Conservation (phyloP, 306 rosid species). For the Fragaria vesca region DNA sequence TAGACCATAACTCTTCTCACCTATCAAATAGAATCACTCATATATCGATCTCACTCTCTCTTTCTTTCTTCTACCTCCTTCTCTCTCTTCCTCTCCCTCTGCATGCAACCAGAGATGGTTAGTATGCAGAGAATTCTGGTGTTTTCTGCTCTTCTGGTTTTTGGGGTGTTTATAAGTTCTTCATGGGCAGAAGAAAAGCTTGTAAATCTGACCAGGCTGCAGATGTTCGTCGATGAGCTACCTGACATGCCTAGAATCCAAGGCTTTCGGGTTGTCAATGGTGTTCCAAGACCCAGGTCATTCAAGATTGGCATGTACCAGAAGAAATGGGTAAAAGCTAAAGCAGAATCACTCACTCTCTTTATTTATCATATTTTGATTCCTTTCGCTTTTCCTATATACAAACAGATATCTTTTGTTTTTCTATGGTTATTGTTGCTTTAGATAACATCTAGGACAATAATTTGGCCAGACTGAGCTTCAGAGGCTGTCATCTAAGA, state of each 20-base stretch:
- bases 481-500: neutral
- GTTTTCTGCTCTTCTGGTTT: neutral
- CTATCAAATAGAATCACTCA: neutral
- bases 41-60: neutral
- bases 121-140: neutral
- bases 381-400: neutral
- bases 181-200: slow-evolving; percentile 38
- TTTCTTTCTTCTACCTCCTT: neutral
- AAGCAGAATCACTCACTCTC: neutral
- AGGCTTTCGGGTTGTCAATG: slow-evolving; percentile 37
- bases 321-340: slow-evolving; percentile 60
- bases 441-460: neutral
- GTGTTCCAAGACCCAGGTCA: slow-evolving; percentile 48
- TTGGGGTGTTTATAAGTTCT: neutral
- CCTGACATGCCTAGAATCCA: slow-evolving; percentile 54
- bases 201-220: slow-evolving; percentile 34
- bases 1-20: neutral
- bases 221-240: slow-evolving; percentile 73
- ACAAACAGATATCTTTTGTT: neutral
- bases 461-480: neutral
- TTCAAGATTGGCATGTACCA: slow-evolving; percentile 70
- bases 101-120: slow-evolving; percentile 3
- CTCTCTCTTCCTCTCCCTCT: neutral
- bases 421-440: neutral
- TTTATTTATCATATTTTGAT: neutral